These are phyloP conservation scores for Dothidotthia symphoricarpi DNA, from an alignment of 2,329 filamentous ascomycete species.

Conservation along the genomic window DNA sequence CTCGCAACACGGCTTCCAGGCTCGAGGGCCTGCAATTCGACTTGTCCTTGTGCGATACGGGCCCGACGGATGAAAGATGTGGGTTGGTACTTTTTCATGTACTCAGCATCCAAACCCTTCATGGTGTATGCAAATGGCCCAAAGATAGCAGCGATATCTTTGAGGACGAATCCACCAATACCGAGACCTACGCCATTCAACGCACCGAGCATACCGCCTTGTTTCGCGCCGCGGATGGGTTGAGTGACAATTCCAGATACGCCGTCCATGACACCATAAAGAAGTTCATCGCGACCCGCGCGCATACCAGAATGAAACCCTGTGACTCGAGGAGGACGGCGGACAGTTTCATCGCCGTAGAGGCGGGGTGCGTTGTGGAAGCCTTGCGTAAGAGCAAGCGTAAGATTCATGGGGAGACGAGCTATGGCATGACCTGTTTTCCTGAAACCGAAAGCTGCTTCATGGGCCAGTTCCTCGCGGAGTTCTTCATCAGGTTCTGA, in stretches of 20 bases:
- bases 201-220: constrained; percentile 57
- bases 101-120: constrained; percentile 63
- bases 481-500: constrained; percentile 35
- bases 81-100: constrained; percentile 54
- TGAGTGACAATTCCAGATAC: constrained; percentile 62
- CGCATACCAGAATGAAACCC: constrained; percentile 62
- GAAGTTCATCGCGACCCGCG: constrained; percentile 61
- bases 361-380: constrained; percentile 70
- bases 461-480: constrained; percentile 42
- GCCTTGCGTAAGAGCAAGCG: constrained; percentile 63
- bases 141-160: constrained; percentile 61
- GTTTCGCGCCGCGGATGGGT: constrained; percentile 57
- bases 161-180: constrained; percentile 62
- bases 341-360: constrained; percentile 69
- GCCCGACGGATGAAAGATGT: constrained; percentile 56
- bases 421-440: constrained; percentile 54
- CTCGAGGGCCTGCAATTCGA: constrained; percentile 27
- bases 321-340: constrained; percentile 61
- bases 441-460: constrained; percentile 54
- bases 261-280: constrained; percentile 64
- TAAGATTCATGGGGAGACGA: constrained; percentile 60
- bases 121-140: constrained; percentile 62
- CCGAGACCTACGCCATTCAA: constrained; percentile 59
- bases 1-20: constrained; percentile 6
- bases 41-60: constrained; percentile 57